These are phyloP conservation scores for Citrus cavaleriei DNA, from an alignment of 345 rosid genomes.

Conservation along the genomic window DNA sequence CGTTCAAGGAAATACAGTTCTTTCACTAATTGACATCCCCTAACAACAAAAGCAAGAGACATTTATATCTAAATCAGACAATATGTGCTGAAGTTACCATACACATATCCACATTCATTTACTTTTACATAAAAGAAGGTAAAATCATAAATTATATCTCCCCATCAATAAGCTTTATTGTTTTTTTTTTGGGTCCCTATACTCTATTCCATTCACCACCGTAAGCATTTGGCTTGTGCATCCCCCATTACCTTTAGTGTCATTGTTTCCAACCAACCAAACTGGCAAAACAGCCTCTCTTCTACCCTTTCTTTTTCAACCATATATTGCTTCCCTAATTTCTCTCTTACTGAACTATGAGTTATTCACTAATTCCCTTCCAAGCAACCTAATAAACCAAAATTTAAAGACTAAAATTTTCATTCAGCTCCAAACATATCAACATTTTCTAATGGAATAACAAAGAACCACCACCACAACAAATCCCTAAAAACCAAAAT, in stretches of 20 bases:
- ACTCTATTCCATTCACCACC: not conserved
- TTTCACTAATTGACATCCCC: not conserved
- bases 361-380: not conserved
- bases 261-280: not conserved
- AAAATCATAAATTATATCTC: not conserved
- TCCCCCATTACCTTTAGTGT: not conserved
- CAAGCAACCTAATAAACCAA: not conserved
- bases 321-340: not conserved
- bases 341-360: not conserved
- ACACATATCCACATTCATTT: not conserved
- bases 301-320: not conserved
- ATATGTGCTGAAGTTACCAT: not conserved
- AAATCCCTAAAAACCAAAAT: not conserved
- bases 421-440: not conserved
- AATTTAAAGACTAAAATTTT: not conserved
- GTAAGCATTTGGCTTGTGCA: not conserved
- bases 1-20: not conserved
- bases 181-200: not conserved
- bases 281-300: not conserved
- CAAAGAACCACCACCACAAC: not conserved
- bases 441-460: not conserved
- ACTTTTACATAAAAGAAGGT: not conserved
- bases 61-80: not conserved
- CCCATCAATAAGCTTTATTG: not conserved
- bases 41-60: not conserved